Evolutionary conservation across 75 land plant genomes (phyloP).

Genomic region (Pinus taeda): DNA sequence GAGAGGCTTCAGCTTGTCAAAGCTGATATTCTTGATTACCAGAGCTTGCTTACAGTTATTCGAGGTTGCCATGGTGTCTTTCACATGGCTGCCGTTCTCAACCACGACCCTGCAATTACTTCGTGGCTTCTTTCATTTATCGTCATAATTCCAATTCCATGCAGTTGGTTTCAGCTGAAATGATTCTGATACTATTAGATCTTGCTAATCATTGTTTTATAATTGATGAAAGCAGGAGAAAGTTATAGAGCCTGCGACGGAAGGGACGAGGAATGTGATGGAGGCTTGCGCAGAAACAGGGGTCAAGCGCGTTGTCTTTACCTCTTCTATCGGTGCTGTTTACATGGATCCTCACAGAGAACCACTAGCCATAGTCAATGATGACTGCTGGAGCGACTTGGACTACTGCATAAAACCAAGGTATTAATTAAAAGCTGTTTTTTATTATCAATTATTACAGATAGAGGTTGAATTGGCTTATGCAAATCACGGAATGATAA

Average conservation of each 20-base stretch:
- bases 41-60: neutral
- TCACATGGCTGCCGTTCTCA: constrained; percentile 10
- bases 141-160: too few relatives aligned
- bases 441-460: neutral
- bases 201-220: too few relatives aligned
- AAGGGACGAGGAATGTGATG: constrained; percentile 40
- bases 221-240: neutral
- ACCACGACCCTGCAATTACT: neutral
- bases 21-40: constrained; percentile 14
- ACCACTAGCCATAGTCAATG: constrained; percentile 22
- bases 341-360: constrained; percentile 32
- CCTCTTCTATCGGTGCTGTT: constrained; percentile 44
- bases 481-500: neutral
- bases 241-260: constrained; percentile 35
- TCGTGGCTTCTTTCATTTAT: too few relatives aligned
- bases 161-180: too few relatives aligned
- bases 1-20: constrained; percentile 14
- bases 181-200: too few relatives aligned
- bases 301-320: constrained; percentile 42
- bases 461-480: neutral
- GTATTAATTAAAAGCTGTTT: neutral
- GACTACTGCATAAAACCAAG: constrained; percentile 37
- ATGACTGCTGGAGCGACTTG: constrained; percentile 50
- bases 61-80: constrained; percentile 14
- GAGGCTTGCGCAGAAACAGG: constrained; percentile 23